Evolutionary conservation across 768 basidiomycete genomes (phyloP).

Genomic region (Clitopilus hobsonii): DNA sequence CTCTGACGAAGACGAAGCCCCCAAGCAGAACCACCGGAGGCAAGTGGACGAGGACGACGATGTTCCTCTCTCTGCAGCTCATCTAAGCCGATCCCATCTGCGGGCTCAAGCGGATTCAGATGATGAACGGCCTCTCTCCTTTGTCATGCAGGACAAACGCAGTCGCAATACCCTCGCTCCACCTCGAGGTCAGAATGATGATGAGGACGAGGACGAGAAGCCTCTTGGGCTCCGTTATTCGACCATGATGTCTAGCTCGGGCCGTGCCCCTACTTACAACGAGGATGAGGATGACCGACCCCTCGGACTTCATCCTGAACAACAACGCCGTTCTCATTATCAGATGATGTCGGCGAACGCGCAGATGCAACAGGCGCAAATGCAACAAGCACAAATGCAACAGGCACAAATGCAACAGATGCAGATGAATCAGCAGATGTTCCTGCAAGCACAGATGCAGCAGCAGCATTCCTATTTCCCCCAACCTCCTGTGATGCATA

Average conservation of each 20-base stretch:
- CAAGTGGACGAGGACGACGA: constrained; percentile 68
- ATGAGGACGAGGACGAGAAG: constrained; percentile 64
- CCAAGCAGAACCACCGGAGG: constrained; percentile 20
- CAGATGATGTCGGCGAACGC: constrained; percentile 49
- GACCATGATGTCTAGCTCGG: constrained; percentile 27
- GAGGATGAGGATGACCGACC: constrained; percentile 69
- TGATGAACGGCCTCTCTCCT: constrained; percentile 69
- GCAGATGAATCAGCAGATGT: constrained; percentile 59
- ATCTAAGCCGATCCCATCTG: constrained; percentile 45
- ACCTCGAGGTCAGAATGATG: constrained; percentile 24
- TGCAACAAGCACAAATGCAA: constrained; percentile 72
- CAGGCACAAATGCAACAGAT: constrained; percentile 45
- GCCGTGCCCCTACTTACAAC: constrained; percentile 15
- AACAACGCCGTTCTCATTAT: constrained; percentile 71
- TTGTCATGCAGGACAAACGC: constrained; percentile 45
- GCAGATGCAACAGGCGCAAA: constrained; percentile 48
- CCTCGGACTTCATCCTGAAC: constrained; percentile 71
- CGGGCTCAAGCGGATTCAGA: constrained; percentile 52
- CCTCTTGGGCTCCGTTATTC: constrained; percentile 69
- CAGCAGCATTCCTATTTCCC: constrained; percentile 69
- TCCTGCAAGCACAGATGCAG: constrained; percentile 76
- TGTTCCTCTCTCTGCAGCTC: constrained; percentile 63
- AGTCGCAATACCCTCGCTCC: constrained; percentile 40
- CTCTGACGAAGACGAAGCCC: constrained; percentile 59
- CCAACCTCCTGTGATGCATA: constrained; percentile 59